These are phyloP conservation scores for Dimargaris verticillata DNA, from an alignment of 192 early-diverging fungal species.

Conservation along the genomic window DNA sequence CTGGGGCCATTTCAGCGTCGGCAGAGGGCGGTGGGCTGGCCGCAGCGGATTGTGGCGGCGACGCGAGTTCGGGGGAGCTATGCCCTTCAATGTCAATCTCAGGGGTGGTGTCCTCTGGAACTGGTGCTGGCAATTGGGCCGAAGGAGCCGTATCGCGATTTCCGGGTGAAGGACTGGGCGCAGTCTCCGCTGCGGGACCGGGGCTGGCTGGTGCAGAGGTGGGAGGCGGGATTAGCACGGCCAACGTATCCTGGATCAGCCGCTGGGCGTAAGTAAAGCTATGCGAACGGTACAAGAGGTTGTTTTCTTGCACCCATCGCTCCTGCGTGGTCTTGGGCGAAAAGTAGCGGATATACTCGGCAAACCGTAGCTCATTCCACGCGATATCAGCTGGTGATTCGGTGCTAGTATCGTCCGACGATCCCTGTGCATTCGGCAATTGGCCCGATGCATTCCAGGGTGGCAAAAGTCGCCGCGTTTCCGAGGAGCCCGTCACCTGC, in stretches of 20 bases:
- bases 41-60: background rate
- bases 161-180: too few relatives aligned
- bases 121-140: too few relatives aligned
- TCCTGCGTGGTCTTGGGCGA: background rate
- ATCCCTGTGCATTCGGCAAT: background rate
- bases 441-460: background rate
- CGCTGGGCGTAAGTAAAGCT: too few relatives aligned
- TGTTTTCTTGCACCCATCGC: background rate
- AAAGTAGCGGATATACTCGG: background rate
- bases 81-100: too few relatives aligned
- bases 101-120: too few relatives aligned
- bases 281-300: background rate
- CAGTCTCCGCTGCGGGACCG: too few relatives aligned
- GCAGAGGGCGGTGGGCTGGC: slow-evolving; percentile 16
- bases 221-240: too few relatives aligned
- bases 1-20: slow-evolving; percentile 9
- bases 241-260: too few relatives aligned
- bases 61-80: too few relatives aligned
- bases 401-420: background rate
- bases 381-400: background rate
- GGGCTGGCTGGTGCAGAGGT: too few relatives aligned
- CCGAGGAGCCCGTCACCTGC: background rate
- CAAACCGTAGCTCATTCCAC: background rate
- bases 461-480: background rate
- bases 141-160: too few relatives aligned